phyloP scores from a whole-genome alignment of 768 basidiomycete species.

The Amanita muscaria region DNA sequence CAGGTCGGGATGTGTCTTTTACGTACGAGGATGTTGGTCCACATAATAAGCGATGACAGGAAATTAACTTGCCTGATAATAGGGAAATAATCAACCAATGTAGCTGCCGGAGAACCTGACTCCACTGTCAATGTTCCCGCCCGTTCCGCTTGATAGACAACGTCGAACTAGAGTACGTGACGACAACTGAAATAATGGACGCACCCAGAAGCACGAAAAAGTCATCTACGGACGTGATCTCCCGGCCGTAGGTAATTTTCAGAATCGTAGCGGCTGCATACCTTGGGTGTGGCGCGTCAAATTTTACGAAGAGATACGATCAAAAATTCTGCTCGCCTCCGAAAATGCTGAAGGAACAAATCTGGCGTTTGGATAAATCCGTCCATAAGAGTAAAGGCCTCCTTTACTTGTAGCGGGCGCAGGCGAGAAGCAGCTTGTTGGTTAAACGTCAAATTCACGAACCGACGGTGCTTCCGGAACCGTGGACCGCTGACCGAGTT shows the following conservation, averaged over 20 bases:
- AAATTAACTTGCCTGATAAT: conserved; percentile 26
- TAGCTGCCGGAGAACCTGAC: conserved; percentile 37
- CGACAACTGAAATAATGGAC: conserved; percentile 7
- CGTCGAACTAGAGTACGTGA: conserved; percentile 6
- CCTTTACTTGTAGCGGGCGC: conserved; percentile 34
- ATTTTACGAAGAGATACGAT: neutral
- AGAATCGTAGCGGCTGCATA: conserved; percentile 40
- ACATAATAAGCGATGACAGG: conserved; percentile 8
- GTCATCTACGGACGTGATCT: conserved; percentile 36
- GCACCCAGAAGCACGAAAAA: conserved; percentile 34
- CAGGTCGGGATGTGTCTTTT: conserved; percentile 41
- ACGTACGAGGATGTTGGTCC: neutral
- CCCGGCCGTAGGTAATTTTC: conserved; percentile 40
- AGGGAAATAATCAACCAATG: conserved; percentile 43
- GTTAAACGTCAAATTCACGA: conserved; percentile 42
- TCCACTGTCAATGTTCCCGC: conserved; percentile 38
- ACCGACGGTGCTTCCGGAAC: conserved; percentile 43
- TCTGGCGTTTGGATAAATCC: conserved; percentile 30
- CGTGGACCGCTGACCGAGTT: conserved; percentile 31
- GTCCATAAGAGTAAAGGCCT: conserved; percentile 32
- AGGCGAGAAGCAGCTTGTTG: conserved; percentile 30
- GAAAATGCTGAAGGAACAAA: conserved; percentile 33
- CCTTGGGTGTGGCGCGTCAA: conserved; percentile 18
- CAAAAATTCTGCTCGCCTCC: conserved; percentile 21
- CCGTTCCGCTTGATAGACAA: conserved; percentile 28